Evolutionary conservation across 257 asterid genomes (phyloP).

Genomic region (Echium plantagineum): DNA sequence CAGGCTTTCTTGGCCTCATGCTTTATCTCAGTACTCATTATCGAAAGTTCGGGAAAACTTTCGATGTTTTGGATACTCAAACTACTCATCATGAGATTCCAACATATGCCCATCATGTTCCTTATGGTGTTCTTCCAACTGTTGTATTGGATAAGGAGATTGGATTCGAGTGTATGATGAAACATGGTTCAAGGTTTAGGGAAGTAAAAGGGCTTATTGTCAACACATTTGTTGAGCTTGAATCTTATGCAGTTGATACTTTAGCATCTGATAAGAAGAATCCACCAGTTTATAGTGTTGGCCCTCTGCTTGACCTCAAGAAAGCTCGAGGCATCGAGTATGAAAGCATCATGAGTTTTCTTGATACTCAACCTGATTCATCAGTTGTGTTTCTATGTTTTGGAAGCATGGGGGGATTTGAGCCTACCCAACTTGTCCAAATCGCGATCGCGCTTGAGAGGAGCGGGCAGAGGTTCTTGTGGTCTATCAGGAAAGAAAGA

Average conservation of each 20-base stretch:
- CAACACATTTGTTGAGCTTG: conserved; percentile 14
- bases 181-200: neutral
- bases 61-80: neutral
- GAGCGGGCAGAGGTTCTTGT: conserved; percentile 8
- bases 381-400: conserved; percentile 11
- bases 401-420: conserved; percentile 8
- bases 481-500: neutral
- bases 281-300: conserved; percentile 5
- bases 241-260: conserved; percentile 9
- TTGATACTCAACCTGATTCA: conserved; percentile 4
- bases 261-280: conserved; percentile 2
- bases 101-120: conserved; percentile 11
- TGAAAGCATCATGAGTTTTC: conserved; percentile 8
- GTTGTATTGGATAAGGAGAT: neutral
- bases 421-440: neutral
- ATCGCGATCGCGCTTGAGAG: conserved; percentile 5
- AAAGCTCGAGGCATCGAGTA: neutral
- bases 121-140: conserved; percentile 20
- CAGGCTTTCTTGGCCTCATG: conserved; percentile 14
- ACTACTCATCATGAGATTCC: neutral
- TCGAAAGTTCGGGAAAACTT: neutral
- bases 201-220: conserved; percentile 13
- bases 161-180: conserved; percentile 1
- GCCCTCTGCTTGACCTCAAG: neutral
- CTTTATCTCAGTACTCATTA: conserved; percentile 1